Evolutionary conservation across 2,329 filamentous ascomycete genomes (phyloP).

Genomic region (Ustilaginoidea virens): DNA sequence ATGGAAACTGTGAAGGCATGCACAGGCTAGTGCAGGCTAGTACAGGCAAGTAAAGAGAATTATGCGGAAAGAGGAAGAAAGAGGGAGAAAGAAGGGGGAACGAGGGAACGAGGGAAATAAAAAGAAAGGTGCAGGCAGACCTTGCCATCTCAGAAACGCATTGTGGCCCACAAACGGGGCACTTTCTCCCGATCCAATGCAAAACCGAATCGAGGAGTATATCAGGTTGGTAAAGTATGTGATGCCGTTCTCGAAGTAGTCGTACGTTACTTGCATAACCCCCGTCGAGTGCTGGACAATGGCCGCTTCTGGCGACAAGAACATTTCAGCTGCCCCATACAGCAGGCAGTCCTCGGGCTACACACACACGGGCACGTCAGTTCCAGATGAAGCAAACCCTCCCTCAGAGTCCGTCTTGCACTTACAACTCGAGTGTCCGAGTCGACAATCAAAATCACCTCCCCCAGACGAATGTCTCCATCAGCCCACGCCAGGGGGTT

Average conservation of each 20-base stretch:
- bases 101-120: neutral
- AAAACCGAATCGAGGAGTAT: conserved; percentile 57
- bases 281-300: conserved; percentile 60
- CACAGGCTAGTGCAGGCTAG: no score
- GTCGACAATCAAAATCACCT: conserved; percentile 51
- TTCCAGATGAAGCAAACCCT: no score
- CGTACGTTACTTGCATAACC: conserved; percentile 61
- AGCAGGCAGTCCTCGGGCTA: conserved; percentile 48
- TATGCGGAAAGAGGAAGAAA: neutral
- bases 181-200: conserved; percentile 55
- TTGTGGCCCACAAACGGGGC: conserved; percentile 69
- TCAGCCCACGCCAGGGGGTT: conserved; percentile 34
- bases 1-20: no score
- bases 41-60: no score
- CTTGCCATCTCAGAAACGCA: conserved; percentile 53
- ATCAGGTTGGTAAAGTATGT: conserved; percentile 70
- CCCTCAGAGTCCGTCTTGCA: no score
- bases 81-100: neutral
- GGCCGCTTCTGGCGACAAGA: conserved; percentile 50
- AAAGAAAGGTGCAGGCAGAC: conserved; percentile 1
- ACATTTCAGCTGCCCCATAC: conserved; percentile 58
- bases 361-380: neutral
- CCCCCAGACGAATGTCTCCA: conserved; percentile 44
- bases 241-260: conserved; percentile 58
- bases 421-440: conserved; percentile 47